Conservation (phyloP, 106 monocot genomes). For the Phalaenopsis equestris region DNA sequence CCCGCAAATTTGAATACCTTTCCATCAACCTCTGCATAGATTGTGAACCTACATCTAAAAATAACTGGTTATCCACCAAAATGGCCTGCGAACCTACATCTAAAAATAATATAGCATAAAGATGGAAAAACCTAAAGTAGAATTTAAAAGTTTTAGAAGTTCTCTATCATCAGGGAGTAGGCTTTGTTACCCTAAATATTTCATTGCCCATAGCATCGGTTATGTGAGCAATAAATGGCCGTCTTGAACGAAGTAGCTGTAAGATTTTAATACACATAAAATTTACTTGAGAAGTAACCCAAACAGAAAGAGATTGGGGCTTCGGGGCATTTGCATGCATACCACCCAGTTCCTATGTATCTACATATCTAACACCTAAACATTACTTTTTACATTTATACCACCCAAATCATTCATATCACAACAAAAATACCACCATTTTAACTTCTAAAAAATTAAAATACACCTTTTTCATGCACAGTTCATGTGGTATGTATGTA, state of each 20-base stretch:
- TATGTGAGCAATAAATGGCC: conserved; percentile 83
- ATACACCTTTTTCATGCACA: too few species aligned
- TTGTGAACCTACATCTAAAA: conserved; percentile 67
- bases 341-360: too few species aligned
- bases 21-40: conserved; percentile 93
- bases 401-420: too few species aligned
- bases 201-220: conserved; percentile 83
- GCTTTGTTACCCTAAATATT: conserved; percentile 69
- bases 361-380: too few species aligned
- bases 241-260: conserved; percentile 85
- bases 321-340: too few species aligned
- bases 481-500: too few species aligned
- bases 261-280: conserved; percentile 13
- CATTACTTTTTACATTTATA: too few species aligned
- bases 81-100: conserved; percentile 84
- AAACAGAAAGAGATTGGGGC: not conserved
- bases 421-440: too few species aligned
- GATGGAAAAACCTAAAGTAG: not conserved
- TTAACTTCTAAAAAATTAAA: too few species aligned
- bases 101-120: conserved; percentile 30
- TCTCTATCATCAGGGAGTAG: not conserved
- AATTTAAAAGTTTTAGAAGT: not conserved
- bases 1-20: conserved; percentile 48
- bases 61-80: conserved; percentile 95
- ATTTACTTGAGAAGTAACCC: conserved; percentile 4